Percentiles rank a stretch among this genome's conserved stretches.
These are phyloP conservation scores for Salix dunnii DNA, from an alignment of 345 rosid species.

Conservation along the genomic window DNA sequence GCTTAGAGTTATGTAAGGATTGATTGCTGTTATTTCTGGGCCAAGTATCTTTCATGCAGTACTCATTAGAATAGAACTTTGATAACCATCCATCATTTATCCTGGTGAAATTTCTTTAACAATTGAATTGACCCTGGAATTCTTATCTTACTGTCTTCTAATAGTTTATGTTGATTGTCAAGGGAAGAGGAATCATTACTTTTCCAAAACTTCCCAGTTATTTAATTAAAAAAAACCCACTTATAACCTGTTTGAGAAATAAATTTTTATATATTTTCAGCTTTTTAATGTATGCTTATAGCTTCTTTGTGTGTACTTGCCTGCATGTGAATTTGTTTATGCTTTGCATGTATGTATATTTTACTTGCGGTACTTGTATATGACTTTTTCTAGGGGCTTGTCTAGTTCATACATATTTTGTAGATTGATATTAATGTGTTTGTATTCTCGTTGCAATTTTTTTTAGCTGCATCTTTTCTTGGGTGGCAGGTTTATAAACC, in stretches of 20 bases:
- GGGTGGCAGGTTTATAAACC: conserved; percentile 79
- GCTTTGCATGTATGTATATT: too few relatives aligned
- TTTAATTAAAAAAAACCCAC: neutral
- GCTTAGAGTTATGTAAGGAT: neutral
- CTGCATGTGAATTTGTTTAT: too few relatives aligned
- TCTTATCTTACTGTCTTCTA: neutral
- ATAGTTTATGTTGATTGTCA: neutral
- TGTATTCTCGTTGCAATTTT: neutral
- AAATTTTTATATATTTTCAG: neutral
- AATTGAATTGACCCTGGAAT: neutral
- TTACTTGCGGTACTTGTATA: too few relatives aligned
- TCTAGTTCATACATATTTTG: too few relatives aligned
- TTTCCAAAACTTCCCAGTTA: neutral
- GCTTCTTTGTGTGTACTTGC: too few relatives aligned
- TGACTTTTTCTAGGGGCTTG: neutral
- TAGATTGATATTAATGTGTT: neutral
- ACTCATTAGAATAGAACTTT: neutral
- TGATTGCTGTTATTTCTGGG: neutral
- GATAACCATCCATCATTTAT: neutral
- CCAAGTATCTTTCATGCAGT: neutral
- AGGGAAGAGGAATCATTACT: neutral
- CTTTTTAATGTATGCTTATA: neutral
- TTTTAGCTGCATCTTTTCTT: conserved; percentile 7
- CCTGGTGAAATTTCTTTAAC: neutral
- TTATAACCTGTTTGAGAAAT: neutral